These are phyloP conservation scores for Rhodotorula mucilaginosa DNA, from an alignment of 1,284 basidiomycete genomes.

Conservation along the genomic window DNA sequence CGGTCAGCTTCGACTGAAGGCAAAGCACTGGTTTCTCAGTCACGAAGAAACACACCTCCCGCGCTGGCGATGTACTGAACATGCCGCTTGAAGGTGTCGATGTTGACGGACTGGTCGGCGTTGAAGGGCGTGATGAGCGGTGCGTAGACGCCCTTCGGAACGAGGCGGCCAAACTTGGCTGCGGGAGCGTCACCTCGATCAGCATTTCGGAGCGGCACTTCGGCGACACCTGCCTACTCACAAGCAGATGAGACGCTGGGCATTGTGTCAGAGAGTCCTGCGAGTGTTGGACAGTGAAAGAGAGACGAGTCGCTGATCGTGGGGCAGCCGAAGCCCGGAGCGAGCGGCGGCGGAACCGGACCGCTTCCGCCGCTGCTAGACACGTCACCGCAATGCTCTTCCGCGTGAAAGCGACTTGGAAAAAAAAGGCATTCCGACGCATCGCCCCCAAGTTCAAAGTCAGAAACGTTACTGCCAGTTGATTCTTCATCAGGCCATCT, in stretches of 20 bases:
- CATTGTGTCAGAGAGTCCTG: neutral
- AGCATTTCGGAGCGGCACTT: neutral
- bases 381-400: neutral
- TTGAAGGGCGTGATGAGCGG: constrained; percentile 33
- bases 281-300: neutral
- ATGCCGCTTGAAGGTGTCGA: constrained; percentile 33
- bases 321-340: neutral
- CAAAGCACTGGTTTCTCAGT: neutral
- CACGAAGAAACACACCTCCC: constrained; percentile 14
- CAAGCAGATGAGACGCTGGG: neutral
- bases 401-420: too few species aligned
- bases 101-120: constrained; percentile 23
- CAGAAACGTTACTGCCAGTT: too few species aligned
- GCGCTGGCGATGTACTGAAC: constrained; percentile 24
- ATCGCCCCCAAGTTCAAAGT: too few species aligned
- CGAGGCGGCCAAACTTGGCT: constrained; percentile 13
- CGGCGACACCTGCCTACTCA: neutral
- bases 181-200: neutral
- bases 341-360: too few species aligned
- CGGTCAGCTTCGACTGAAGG: neutral
- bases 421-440: too few species aligned
- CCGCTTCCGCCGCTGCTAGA: neutral
- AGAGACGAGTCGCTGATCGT: neutral
- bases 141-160: constrained; percentile 33
- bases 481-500: too few species aligned